These are phyloP conservation scores for Arthrobotrys sinensis DNA, from an alignment of 2,329 filamentous ascomycete genomes.

Conservation along the genomic window DNA sequence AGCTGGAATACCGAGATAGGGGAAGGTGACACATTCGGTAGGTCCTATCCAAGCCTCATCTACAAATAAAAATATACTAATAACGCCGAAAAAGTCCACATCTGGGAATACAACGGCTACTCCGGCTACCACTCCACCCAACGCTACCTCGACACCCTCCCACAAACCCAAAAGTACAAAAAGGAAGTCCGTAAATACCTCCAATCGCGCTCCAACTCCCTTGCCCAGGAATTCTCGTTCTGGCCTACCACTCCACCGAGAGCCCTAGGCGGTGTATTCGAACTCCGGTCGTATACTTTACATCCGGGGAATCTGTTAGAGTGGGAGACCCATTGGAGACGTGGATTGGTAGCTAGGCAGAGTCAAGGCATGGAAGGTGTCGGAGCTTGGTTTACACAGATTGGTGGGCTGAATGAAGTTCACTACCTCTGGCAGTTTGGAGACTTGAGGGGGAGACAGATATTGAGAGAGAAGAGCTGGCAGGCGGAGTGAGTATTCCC, in stretches of 20 bases:
- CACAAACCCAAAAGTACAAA: slow-evolving; percentile 87
- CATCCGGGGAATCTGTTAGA: slow-evolving; percentile 96
- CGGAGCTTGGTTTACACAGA: slow-evolving; percentile 98
- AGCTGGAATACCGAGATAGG: slow-evolving; percentile 99
- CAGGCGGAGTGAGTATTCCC: slow-evolving; percentile 50
- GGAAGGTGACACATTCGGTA: slow-evolving; percentile 96
- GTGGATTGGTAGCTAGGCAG: slow-evolving; percentile 87
- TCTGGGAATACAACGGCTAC: slow-evolving; percentile 98
- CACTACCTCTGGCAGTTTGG: slow-evolving; percentile 99
- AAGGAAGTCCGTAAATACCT: slow-evolving; percentile 88
- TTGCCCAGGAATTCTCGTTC: slow-evolving; percentile 99
- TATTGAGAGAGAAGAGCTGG: slow-evolving; percentile 94
- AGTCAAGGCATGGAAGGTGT: slow-evolving; percentile 97
- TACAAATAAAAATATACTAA: slow-evolving; percentile 37
- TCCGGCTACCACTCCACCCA: slow-evolving; percentile 90
- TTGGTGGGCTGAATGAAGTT: slow-evolving; percentile 96
- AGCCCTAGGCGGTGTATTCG: slow-evolving; percentile 90
- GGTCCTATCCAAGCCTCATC: slow-evolving; percentile 65
- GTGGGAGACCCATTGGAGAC: slow-evolving; percentile 98
- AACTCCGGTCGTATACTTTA: slow-evolving; percentile 95
- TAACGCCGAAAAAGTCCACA: slow-evolving; percentile 79
- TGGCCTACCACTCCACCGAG: slow-evolving; percentile 96
- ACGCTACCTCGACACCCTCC: slow-evolving; percentile 84
- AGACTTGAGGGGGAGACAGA: slow-evolving; percentile 92
- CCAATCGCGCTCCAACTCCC: slow-evolving; percentile 84